Evolutionary conservation across 805 yeast genomes (phyloP), one percentile per base, ranked within the genome.

Genomic region (Cyberlindnera lachancei): DNA sequence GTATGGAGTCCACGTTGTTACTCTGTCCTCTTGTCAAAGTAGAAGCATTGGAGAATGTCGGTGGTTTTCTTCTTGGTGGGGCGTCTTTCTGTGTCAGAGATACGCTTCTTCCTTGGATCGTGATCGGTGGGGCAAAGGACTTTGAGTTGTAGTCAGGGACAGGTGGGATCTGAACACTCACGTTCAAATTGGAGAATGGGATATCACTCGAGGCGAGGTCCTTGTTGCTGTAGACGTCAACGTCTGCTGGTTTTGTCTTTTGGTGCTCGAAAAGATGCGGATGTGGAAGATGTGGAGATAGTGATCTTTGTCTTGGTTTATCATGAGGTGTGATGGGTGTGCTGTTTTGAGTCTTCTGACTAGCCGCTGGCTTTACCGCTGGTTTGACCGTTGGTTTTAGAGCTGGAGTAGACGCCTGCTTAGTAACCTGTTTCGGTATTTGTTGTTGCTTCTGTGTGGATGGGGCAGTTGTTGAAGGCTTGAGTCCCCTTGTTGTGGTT

Each of bases 81-180:
- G 41, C 31, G 2, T 38, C 38, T 23, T 37, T 37, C 34, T 36
- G 40, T 5, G 41, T 39, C 36, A 48, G 15, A 1, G 54, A 46
- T 14, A 50, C 51, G 1, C 33, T 18, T 29, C 52, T 24, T 5
- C 55, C 54, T 18, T 50, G 44, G n/a, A 49, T 43, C 10, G 52
- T 50, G 10, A 46, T 45, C 7, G 53, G 53, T 3, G 53, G 55
- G 1, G 48, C 53, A 30, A 40, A 30, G 1, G 39, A 31, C 19
- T 27, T 35, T 4, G 48, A 32, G 29, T 47, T 48, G 29, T 46
- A 49, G 21, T 49, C 54, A 6, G 55, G 55, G 2, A 49, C 48
- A 3, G 54, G 53, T 4, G 55, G 55, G 4, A 49, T 25, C 11
- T 32, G 35, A 3, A 24, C 37, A n/a, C 19, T 28, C 18, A 45